A percentile compares a stretch with the other conserved stretches of the same genome.
Conservation (phyloP, 2,329 filamentous ascomycete genomes). For the Dothistroma pini region DNA sequence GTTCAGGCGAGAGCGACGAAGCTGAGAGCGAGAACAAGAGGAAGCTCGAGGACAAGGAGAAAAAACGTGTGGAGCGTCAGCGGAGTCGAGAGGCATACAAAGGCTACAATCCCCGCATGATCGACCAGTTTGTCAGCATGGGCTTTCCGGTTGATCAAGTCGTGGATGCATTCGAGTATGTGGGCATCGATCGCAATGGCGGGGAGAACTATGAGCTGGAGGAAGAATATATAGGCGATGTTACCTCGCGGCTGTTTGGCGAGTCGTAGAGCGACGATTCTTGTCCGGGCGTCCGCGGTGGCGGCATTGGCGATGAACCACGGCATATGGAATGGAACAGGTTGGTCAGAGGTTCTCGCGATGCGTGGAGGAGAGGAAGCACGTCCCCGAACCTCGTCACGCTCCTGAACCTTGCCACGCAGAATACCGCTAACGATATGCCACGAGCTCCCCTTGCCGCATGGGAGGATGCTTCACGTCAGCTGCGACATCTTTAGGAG, state of each 20-base stretch:
- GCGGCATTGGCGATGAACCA: too few relatives aligned
- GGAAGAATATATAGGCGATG: conserved; percentile 84
- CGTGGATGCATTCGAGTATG: conserved; percentile 74
- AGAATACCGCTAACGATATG: too few relatives aligned
- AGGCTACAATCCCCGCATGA: conserved; percentile 79
- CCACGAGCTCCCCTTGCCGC: too few relatives aligned
- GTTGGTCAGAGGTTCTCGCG: neutral
- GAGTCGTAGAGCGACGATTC: conserved; percentile 54
- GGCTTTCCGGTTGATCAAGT: conserved; percentile 87
- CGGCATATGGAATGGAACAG: neutral
- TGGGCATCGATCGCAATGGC: conserved; percentile 73
- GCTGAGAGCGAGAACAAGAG: conserved; percentile 46
- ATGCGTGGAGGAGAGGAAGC: too few relatives aligned
- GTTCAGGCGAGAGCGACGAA: conserved; percentile 21
- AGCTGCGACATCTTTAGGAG: neutral
- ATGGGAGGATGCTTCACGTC: too few relatives aligned
- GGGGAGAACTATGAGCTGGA: conserved; percentile 84
- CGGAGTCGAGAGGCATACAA: conserved; percentile 59
- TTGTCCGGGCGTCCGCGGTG: conserved; percentile 17
- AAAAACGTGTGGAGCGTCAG: conserved; percentile 53
- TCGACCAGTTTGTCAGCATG: conserved; percentile 84
- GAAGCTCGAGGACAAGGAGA: conserved; percentile 51
- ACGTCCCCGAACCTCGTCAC: too few relatives aligned
- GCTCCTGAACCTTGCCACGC: too few relatives aligned
- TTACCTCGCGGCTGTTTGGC: conserved; percentile 78